These are phyloP conservation scores for Neonectria ditissima DNA, from an alignment of 2,329 filamentous ascomycete species.

Conservation along the genomic window DNA sequence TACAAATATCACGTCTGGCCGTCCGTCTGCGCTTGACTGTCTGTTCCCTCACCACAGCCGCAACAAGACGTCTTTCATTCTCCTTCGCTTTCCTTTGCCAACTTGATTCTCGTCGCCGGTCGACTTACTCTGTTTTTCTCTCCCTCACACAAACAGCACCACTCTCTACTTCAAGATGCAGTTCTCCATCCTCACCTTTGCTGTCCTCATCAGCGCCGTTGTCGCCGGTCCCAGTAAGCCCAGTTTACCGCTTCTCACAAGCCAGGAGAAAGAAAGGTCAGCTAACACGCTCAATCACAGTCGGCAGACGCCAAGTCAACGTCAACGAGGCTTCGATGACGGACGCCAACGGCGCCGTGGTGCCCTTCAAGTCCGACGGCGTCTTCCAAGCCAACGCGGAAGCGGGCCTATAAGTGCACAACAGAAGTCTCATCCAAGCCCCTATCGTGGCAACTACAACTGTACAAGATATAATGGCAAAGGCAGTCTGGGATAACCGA, in stretches of 20 bases:
- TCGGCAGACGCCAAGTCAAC: conserved; percentile 39
- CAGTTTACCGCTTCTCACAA: background rate
- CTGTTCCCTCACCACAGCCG: conserved; percentile 38
- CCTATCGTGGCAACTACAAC: background rate
- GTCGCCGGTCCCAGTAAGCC: conserved; percentile 53
- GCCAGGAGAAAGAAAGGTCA: conserved; percentile 1
- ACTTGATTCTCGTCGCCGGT: conserved; percentile 60
- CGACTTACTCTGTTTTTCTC: conserved; percentile 55
- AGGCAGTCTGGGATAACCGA: background rate
- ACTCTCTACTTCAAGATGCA: conserved; percentile 61
- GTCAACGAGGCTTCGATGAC: conserved; percentile 60
- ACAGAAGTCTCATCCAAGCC: background rate
- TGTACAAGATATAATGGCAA: conserved; percentile 1
- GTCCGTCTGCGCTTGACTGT: conserved; percentile 10
- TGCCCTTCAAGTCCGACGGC: conserved; percentile 57
- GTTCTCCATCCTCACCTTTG: conserved; percentile 60
- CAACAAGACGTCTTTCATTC: conserved; percentile 11
- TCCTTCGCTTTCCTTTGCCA: conserved; percentile 25
- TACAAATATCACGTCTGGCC: conserved; percentile 24
- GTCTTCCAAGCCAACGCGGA: conserved; percentile 57
- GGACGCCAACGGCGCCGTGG: conserved; percentile 57
- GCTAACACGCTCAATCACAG: conserved; percentile 27
- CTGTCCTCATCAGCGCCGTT: conserved; percentile 60
- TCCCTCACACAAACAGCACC: conserved; percentile 30
- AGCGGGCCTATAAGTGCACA: conserved; percentile 50